Evolutionary conservation across 371 early-diverging fungal species (phyloP), one percentile per base, ranked within the genome.

Genomic region (Blastocladiella emersonii): DNA sequence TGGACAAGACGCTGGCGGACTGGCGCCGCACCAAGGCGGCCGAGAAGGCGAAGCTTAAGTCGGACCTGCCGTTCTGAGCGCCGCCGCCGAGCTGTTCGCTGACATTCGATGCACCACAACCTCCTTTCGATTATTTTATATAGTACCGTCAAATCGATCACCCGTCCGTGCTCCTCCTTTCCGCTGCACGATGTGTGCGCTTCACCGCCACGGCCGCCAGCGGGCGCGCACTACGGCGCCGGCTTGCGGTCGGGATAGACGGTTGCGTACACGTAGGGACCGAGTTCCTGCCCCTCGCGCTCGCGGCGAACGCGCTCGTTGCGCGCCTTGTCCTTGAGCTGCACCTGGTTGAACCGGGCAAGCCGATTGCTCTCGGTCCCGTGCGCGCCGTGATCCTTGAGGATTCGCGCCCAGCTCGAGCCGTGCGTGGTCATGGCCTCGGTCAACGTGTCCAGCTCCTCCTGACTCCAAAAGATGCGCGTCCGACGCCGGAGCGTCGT

Each of bases 261-360:
- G 23, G 57, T 57, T 19, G 57, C 57, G 10, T 21, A 32, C 25
- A n/a, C 39, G 25, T n/a, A 57, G 19, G 37, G 30, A 10, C 57
- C 57, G 7, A 57, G 25, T 8, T 17, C 23, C 35, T 35, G 25
- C 2, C 57, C 57, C 1, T n/a, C 27, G 8, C 57, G 35, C 10
- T 57, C 57, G 23, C 57, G 35, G 3, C 12, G 8, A 10, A 19
- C 21, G 23, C 57, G 57, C 35, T n/a, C 39, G 25, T 57, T 57
- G 23, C 57, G 35, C 37, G 57, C 57, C 57, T 57, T 57, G n/a
- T 57, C 57, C 39, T 57, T 57, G 36, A 57, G 39, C 39, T 57
- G 23, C 35, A 57, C 27, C 25, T 57, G 57, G 3, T 19, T 27
- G 8, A 34, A 35, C 36, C 39, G 19, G 27, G 30, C 57, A 10